These are phyloP conservation scores for Striga hermonthica DNA, from an alignment of 305 asterid species.

Conservation along the genomic window DNA sequence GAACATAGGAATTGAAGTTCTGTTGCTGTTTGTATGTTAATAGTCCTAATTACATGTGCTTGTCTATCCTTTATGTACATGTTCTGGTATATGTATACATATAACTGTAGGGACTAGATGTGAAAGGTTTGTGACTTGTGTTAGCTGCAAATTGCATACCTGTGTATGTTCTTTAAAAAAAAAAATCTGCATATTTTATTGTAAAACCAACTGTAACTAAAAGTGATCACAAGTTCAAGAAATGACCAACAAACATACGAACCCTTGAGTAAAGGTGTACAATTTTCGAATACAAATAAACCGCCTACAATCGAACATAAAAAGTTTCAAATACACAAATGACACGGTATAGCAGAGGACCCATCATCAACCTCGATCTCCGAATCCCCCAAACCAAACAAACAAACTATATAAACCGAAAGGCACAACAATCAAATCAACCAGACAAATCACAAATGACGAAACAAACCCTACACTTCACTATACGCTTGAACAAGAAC, in stretches of 20 bases:
- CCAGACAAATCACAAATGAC: no score
- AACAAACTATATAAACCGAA: neutral
- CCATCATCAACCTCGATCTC: constrained; percentile 62
- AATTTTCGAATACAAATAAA: no score
- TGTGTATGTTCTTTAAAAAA: no score
- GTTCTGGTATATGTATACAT: constrained; percentile 6
- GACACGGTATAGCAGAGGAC: constrained; percentile 35
- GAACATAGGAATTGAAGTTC: constrained; percentile 10
- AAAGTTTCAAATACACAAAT: neutral
- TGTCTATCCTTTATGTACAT: constrained; percentile 28
- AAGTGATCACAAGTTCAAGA: no score
- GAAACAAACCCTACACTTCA: neutral
- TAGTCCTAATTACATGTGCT: neutral
- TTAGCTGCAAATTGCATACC: no score
- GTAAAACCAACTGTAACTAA: no score
- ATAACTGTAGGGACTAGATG: neutral
- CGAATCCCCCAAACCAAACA: constrained; percentile 45
- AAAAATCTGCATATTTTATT: no score
- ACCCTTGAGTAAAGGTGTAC: no score
- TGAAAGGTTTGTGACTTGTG: no score
- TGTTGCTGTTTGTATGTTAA: constrained; percentile 15
- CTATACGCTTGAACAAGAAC: neutral
- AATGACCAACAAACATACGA: no score
- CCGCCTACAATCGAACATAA: no score
- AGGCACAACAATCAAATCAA: no score